These are phyloP conservation scores for Linnemannia schmuckeri DNA, from an alignment of 192 early-diverging fungal genomes.

Conservation along the genomic window DNA sequence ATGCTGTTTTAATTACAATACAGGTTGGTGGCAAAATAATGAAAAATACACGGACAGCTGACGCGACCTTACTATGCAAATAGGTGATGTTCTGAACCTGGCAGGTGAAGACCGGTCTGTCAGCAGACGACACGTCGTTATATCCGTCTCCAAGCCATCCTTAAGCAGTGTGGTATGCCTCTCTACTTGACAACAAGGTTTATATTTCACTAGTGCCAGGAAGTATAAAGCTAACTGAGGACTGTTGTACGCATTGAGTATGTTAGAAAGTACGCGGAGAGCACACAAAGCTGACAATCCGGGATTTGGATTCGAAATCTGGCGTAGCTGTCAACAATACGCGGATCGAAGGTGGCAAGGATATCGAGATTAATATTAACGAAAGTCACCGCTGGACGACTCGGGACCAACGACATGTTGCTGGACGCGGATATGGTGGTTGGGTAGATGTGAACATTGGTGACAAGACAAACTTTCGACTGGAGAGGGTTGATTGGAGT, in stretches of 20 bases:
- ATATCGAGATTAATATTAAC: conserved; percentile 25
- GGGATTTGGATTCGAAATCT: conserved; percentile 33
- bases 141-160: conserved; percentile 23
- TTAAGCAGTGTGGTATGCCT: conserved; percentile 40
- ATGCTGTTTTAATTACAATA: neutral
- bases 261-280: conserved; percentile 23
- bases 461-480: conserved; percentile 37
- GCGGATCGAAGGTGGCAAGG: conserved; percentile 23
- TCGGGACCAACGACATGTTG: conserved; percentile 21
- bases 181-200: no score
- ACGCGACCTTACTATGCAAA: neutral
- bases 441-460: conserved; percentile 31
- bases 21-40: neutral
- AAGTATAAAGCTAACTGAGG: neutral
- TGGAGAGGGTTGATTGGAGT: conserved; percentile 42
- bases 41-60: neutral
- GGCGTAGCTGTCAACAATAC: conserved; percentile 26
- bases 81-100: conserved; percentile 29
- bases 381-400: conserved; percentile 5
- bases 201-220: neutral
- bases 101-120: conserved; percentile 32
- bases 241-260: neutral
- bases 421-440: conserved; percentile 50
- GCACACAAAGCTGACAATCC: conserved; percentile 31
- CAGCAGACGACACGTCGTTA: conserved; percentile 37